These are phyloP conservation scores for Rickenella mellea DNA, from an alignment of 768 basidiomycete genomes.

Conservation along the genomic window DNA sequence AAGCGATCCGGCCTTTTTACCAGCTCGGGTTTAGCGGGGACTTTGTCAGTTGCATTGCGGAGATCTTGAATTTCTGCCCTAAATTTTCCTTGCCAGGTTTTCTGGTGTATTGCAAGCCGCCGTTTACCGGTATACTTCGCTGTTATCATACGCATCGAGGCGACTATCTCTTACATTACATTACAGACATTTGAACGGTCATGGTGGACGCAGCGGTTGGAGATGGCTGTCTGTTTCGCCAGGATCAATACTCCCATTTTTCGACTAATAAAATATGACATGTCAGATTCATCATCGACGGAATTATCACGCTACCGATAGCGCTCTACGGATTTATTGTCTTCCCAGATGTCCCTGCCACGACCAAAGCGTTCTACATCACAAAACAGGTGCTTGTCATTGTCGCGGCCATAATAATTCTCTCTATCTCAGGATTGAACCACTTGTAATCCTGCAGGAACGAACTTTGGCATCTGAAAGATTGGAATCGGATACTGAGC, in stretches of 20 bases:
- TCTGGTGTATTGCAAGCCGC: slow-evolving; percentile 57
- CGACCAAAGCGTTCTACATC: slow-evolving; percentile 56
- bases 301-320: slow-evolving; percentile 62
- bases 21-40: slow-evolving; percentile 49
- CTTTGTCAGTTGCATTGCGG: slow-evolving; percentile 32
- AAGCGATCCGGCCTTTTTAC: slow-evolving; percentile 68
- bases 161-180: background rate
- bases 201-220: slow-evolving; percentile 50
- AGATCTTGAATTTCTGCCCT: background rate
- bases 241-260: background rate
- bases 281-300: slow-evolving; percentile 55
- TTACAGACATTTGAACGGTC: slow-evolving; percentile 41
- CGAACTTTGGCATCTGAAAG: too few species aligned
- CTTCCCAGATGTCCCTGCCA: slow-evolving; percentile 64
- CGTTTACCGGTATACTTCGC: slow-evolving; percentile 39
- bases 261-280: background rate
- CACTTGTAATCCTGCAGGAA: too few species aligned
- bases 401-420: too few species aligned
- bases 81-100: slow-evolving; percentile 29
- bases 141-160: background rate
- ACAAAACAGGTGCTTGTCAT: slow-evolving; percentile 49
- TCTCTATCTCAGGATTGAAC: too few species aligned
- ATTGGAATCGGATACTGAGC: slow-evolving; percentile 26
- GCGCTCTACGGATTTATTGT: slow-evolving; percentile 63
- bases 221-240: slow-evolving; percentile 46